Base-by-base conservation (phyloP, 2,329 filamentous ascomycete species). In the Fonsecaea multimorphosa region DNA sequence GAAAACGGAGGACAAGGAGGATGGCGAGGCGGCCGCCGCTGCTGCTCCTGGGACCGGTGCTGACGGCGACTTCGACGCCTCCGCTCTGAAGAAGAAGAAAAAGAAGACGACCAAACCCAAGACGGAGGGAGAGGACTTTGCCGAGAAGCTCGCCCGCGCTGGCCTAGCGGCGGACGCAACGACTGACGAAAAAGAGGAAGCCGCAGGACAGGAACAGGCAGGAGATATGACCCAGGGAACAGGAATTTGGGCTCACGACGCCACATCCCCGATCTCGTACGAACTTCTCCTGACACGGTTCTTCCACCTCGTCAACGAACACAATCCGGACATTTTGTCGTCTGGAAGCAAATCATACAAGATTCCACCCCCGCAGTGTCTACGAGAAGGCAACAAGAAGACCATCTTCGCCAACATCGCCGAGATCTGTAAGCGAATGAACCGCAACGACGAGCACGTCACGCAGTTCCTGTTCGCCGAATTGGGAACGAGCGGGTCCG, bases 331-430 rank as follows among this genome's bases (percentile, higher is more conserved):
- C 78, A 90, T 98, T 76, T 90, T 94, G 71, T 90, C 91, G 69
- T 91, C 89, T 78, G 92, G 92, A 72, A 88, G 89, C 76, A 95
- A 93, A 86, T 96, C 91, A 81, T 99, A 98, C 88, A 98, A 98
- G 88, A 99, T 99, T 73, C 95, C 95, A 59, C 95, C 95, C 60
- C 95, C 95, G 58, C 95, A 99, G 84, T 98, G 95, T 83, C 88
- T 98, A 77, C 93, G 95, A 83, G 95, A 99, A 93, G 95, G 95
- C 79, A 99, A 99, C 89, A 96, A 97, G 88, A 96, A 96, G 89
- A 99, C 95, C 69, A 97, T 99, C 76, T 99, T 99, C 76, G 95
- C 94, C 84, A 99, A 99, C 84, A 95, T 99, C 77, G 88, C 92
- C 78, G 95, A 99, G 78, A 98, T 99, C 76, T 96, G 93, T 87